Evolutionary conservation across 306 rosid genomes (phyloP).

Genomic region (Lathyrus oleraceus): DNA sequence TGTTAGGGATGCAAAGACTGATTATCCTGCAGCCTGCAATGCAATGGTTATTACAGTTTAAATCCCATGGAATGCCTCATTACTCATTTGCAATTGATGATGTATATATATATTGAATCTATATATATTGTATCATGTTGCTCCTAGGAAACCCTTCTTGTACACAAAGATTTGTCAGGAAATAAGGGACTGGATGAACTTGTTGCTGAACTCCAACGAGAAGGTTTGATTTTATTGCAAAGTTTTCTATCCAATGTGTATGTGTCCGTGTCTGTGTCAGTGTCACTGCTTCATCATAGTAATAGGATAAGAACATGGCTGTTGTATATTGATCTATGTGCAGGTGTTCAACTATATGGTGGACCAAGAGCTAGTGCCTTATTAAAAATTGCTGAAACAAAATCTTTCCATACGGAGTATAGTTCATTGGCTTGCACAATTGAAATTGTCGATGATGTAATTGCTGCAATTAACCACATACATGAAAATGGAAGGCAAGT

Average conservation of each 20-base stretch:
- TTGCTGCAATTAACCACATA: conserved; percentile 76
- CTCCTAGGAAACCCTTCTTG: conserved; percentile 84
- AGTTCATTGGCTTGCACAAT: conserved; percentile 72
- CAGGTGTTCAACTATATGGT: conserved; percentile 78
- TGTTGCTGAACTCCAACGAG: conserved; percentile 54
- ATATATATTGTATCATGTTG: conserved; percentile 28
- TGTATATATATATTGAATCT: neutral
- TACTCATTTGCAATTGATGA: neutral
- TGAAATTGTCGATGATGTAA: conserved; percentile 83
- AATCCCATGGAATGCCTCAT: neutral
- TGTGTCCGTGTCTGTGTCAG: neutral
- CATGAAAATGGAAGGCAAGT: conserved; percentile 74
- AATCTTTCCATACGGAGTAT: conserved; percentile 67
- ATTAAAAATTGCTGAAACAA: conserved; percentile 56
- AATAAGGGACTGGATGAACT: conserved; percentile 55
- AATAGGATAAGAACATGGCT: neutral
- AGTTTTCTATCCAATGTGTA: neutral
- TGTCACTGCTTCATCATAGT: neutral
- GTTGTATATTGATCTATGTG: conserved; percentile 24
- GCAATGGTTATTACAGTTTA: conserved; percentile 62
- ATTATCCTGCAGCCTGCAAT: conserved; percentile 86
- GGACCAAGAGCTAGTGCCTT: conserved; percentile 70
- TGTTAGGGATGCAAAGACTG: conserved; percentile 72
- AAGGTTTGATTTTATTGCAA: conserved; percentile 51
- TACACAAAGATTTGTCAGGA: conserved; percentile 65